Base-by-base conservation (phyloP, 2,329 filamentous ascomycete species). In the Xylaria hypoxylon region DNA sequence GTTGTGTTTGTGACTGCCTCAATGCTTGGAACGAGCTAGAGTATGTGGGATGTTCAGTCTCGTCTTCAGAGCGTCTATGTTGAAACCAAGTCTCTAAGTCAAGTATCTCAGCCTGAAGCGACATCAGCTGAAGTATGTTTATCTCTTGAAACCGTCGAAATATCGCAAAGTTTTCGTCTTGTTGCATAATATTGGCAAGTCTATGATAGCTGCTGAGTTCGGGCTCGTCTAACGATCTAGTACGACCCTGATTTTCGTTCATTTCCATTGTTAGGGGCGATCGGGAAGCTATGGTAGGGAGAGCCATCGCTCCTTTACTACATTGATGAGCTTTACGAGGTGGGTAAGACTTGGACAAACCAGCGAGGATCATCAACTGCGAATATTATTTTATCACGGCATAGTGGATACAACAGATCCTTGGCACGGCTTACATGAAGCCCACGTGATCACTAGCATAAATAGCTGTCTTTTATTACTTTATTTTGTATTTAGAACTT, bases 21-120 rank as follows among this genome's bases (percentile, higher is more conserved):
- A 42, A 28, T 17, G 44, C 52, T 31, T 28, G 52, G 35, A 44
- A 56, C 17, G 19, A 35, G 35, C 35, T 42, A 15, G 35, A 44
- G 8, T 26, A 44, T 3, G 35, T 26, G 33, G 38, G 40, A 57
- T 45, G 13, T 17, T 17, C 8, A 8, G 22, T 17, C 22, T 31
- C 22, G 15, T 44, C 53, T 22, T 57, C 11, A 6, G 38, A 57
- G 19, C 13, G 22, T 42, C 19, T 42, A n/a, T 45, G 38, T 45
- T 22, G 35, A 33, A 45, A 45, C n/a, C 40, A 22, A 17, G 26
- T 19, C 17, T 45, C 22, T 19, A 57, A 31, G 7, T 45, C 53
- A n/a, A 57, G 17, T 45, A 57, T 57, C 15, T 57, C 53, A 2
- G 53, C 38, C 22, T 57, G 53, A 5, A 45, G 26, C 6, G 53